Evolutionary conservation across 306 rosid genomes (phyloP), one percentile per base, ranked within the genome.

Genomic region (Dalbergia cultrata): DNA sequence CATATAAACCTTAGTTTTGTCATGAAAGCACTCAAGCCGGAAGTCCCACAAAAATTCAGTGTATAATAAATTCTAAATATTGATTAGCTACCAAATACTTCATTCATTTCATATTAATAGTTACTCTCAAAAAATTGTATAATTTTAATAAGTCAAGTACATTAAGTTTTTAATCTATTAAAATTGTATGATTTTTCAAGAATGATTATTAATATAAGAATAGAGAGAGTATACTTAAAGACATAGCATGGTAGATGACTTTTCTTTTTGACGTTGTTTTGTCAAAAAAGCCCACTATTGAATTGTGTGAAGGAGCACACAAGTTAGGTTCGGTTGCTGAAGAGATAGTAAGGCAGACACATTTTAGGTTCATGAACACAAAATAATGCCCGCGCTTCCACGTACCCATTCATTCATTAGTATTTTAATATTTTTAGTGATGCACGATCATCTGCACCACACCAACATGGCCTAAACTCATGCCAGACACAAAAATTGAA

Each of bases 281-380:
- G 70, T 74, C 33, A 35, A 67, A 70, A 82, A 75, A 84, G 70
- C 78, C 78, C 67, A 44, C 43, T 16, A 56, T 53, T 49, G 81
- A 74, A 26, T 74, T 67, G 59, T 52, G 63, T 35, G 52, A 70
- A 71, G 62, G 50, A 39, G 63, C 80, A 77, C 80, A 81, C 59
- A 76, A 66, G 87, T 59, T 71, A 67, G 72, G 85, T 81, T 77
- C 78, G 85, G 85, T 69, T 73, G 83, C 74, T 78, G 26, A 86
- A 79, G 82, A 74, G 71, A 10, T 33, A n/a, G 87, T 86, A 76
- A 83, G 87, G 57, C 56, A 86, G 65, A 52, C 67, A 52, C 62
- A 72, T 80, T 83, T 80, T 68, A 69, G 84, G 87, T 79, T 77
- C 83, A 80, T 80, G 85, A 76, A 83, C 68, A 62, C 63, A 64